Evolutionary conservation across 257 asterid species (phyloP).

Genomic region (Solanum sitiens): DNA sequence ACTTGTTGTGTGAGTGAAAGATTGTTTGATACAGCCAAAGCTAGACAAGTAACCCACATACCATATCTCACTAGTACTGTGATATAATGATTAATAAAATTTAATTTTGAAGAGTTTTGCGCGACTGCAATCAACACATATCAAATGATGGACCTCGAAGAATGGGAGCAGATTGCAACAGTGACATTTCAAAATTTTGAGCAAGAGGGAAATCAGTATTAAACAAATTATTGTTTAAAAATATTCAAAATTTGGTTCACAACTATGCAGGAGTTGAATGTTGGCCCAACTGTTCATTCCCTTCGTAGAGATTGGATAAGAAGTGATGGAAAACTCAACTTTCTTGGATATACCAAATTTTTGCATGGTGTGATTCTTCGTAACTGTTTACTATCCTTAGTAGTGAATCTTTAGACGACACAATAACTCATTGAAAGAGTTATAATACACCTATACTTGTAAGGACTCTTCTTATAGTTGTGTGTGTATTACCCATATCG

Average conservation of each 20-base stretch:
- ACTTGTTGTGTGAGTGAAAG: no score
- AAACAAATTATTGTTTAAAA: background rate
- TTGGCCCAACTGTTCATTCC: constrained; percentile 62
- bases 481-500: no score
- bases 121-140: constrained; percentile 74
- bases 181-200: constrained; percentile 67
- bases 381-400: background rate
- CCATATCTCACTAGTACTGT: no score
- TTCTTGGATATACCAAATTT: constrained; percentile 76
- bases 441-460: no score
- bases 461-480: no score
- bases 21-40: no score
- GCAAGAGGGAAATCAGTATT: constrained; percentile 47
- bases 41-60: no score
- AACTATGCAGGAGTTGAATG: constrained; percentile 57
- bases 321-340: constrained; percentile 58
- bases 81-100: constrained; percentile 1
- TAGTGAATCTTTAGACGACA: no score
- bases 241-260: background rate
- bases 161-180: constrained; percentile 65
- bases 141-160: constrained; percentile 70
- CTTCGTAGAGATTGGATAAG: constrained; percentile 64
- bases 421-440: no score
- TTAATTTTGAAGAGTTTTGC: constrained; percentile 77
- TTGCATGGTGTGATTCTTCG: constrained; percentile 86